Base-by-base conservation (phyloP, 108 stramenopile genomes). In the Cyclotella cryptica region DNA sequence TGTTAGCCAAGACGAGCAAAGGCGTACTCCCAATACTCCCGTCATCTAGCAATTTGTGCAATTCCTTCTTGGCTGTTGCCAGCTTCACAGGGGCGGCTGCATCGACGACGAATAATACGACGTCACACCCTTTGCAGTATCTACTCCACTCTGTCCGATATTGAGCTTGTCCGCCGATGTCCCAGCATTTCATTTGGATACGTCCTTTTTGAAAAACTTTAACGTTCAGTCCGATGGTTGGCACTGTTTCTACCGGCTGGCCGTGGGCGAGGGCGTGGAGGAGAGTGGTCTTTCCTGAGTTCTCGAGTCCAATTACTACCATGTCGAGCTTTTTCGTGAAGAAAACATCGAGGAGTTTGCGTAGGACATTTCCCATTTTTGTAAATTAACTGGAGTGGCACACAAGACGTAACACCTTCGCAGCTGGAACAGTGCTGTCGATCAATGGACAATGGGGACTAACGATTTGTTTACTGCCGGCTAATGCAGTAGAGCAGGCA, bases 181-280 rank as follows among this genome's bases (percentile, higher is more conserved):
- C 98, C 98, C 98, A 98, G 84, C 96, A 97, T 85, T 98, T 98
- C 96, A 98, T 96, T 66, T 96, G 93, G 11, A 98, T 96, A 27
- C 88, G 73, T 15, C 94, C 94, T 76, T 93, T 93, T 69, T 94
- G 89, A 66, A 94, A 89, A 21, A 96, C 93, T 85, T 98, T 98
- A 52, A 98, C 98, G 73, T 97, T 96, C 44, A 98, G 87, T 8
- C 98, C 98, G 74, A 98, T 96, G 43, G 98, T 98, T 21, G 97
- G 97, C 17, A 95, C 95, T 0, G 98, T 98, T 79, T 98, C 97
- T 54, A 97, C 95, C 9, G 96, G 88, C 53, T 87, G 82, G 51
- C 98, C 98, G 79, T 94, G 91, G 18, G 98, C 95, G 40, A 98
- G 88, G 17, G 97, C 98, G 26, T 95, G 94, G 44, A 98, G 85